Evolutionary conservation across 148 eudicot genomes (phyloP).

Genomic region (Talinum fruticosum): DNA sequence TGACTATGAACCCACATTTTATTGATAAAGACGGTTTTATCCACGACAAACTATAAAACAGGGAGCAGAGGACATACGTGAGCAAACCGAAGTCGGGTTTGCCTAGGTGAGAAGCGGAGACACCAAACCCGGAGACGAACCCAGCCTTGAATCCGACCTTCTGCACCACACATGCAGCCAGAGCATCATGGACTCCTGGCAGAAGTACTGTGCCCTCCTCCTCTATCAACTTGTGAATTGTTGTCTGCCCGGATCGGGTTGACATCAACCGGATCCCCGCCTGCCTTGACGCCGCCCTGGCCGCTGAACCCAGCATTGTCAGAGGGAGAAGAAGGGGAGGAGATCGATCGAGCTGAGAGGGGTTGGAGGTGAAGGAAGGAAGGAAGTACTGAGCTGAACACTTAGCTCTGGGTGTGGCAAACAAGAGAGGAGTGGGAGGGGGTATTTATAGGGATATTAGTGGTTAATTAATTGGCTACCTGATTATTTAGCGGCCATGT

Average conservation of each 20-base stretch:
- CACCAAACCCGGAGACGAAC: constrained; percentile 18
- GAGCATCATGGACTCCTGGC: constrained; percentile 24
- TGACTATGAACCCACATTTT: no score
- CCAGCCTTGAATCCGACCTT: constrained; percentile 18
- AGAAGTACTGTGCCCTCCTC: constrained; percentile 9
- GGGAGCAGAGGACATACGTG: constrained; percentile 9
- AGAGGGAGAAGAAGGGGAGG: background rate
- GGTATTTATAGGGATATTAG: no score
- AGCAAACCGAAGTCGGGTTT: constrained; percentile 23
- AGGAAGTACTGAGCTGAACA: no score
- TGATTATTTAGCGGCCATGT: no score
- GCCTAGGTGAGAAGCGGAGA: constrained; percentile 22
- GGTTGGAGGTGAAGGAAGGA: no score
- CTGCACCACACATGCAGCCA: constrained; percentile 10
- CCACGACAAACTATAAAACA: background rate
- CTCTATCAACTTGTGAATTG: constrained; percentile 18
- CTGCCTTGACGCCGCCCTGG: background rate
- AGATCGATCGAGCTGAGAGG: background rate
- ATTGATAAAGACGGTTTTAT: background rate
- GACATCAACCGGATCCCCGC: background rate
- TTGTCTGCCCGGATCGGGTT: constrained; percentile 2
- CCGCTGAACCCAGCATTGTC: constrained; percentile 1
- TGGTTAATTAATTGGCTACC: no score
- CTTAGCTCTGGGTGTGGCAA: no score
- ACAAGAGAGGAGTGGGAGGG: no score